Evolutionary conservation across 306 rosid genomes (phyloP), one percentile per base, ranked within the genome.

Genomic region (Prunus padus): DNA sequence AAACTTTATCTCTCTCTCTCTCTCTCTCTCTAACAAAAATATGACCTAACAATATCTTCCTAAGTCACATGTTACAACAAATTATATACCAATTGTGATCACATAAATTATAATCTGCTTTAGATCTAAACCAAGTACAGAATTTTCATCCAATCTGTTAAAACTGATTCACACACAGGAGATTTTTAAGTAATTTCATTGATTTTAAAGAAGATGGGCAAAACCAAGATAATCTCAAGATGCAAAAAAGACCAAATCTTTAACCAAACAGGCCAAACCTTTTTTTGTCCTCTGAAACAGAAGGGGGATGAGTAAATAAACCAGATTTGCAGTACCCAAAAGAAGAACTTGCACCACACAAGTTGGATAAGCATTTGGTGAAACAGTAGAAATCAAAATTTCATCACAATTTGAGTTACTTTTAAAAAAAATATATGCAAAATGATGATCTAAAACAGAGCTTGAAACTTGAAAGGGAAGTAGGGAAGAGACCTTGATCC

Each of bases 401-500:
- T 46, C 40, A 78, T 42, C 14, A 45, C 19, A 61, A 25, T 15
- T 26, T 12, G 20, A 73, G 10, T 5, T 33, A 33, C 40, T 5
- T 5, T 31, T 1, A 0, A 30, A 31, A 31, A 33, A 5, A 33
- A 5, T 31, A n/a, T n/a, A n/a, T 10, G 1, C 19, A 26, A 44
- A 52, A 6, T n/a, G 64, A 51, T n/a, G 20, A 54, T 28, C n/a
- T 23, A 28, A 45, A 57, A 10, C 8, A 22, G 37, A 68, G 45
- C 4, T 11, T 18, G 9, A 42, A 55, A 46, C 12, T 55, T 20
- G 37, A 59, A 31, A 7, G 2, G 56, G 46, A 56, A 19, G 16
- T 19, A 42, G 57, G 76, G 44, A 71, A 56, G 37, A 57, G 10
- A 93, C 98, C 98, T 91, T 86, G 78, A 83, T 51, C 98, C 97